Evolutionary conservation across 2,329 filamentous ascomycete species (phyloP), one percentile per base, ranked within the genome.

Genomic region (Neoarthrinium moseri): DNA sequence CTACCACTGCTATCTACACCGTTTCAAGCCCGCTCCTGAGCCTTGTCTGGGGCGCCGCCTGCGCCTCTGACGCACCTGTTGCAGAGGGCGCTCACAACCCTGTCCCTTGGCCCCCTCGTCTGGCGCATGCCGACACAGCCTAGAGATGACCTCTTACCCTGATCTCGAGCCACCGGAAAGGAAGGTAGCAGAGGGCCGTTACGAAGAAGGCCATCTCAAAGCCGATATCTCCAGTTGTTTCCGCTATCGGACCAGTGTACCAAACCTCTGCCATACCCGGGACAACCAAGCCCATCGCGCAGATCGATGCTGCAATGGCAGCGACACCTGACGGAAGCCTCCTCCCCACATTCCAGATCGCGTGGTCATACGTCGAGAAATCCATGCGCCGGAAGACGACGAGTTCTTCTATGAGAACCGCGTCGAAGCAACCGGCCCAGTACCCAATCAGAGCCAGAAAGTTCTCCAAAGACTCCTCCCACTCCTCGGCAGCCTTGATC

Each of bases 291-390:
- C 62, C 74, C 46, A 76, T 70, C 40, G 67, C 72, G n/a, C 74
- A 53, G 3, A 73, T 32, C 3, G 67, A 76, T 2, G 74, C 72
- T 3, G 60, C 60, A 11, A 79, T 51, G 3, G 77, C 77, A 1
- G 77, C 71, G 4, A 72, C 42, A 3, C 76, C 77, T 0, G 68
- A 58, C 1, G 76, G 75, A 20, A 80, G 60, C 50, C 61, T 63
- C 13, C 57, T 55, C 5, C 68, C 71, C 1, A 73, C 66, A 39
- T 75, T 72, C 75, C 75, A 80, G 43, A 68, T 65, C 7, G 65
- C 61, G 22, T 69, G 66, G 45, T 78, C 73, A 53, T 73, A 79
- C 0, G 67, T 64, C 1, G 62, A 59, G 46, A 67, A 75, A 47
- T 72, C 61, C 44, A 70, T 61, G 15, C 64, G 60, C 11, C 75